These are phyloP conservation scores for Aquilaria yunnanensis DNA, from an alignment of 345 rosid genomes.

Conservation along the genomic window DNA sequence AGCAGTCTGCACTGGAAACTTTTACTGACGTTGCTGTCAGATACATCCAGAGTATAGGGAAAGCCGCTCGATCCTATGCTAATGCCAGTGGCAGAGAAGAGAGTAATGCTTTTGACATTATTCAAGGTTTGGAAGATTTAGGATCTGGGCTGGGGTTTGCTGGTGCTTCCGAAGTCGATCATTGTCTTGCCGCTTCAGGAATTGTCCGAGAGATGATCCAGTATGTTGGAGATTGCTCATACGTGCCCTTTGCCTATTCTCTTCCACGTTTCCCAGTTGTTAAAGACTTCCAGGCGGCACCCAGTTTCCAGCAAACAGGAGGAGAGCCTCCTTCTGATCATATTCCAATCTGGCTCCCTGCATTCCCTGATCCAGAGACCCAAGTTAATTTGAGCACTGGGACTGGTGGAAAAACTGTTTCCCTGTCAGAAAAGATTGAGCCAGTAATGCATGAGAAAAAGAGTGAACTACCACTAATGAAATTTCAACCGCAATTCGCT, in stretches of 20 bases:
- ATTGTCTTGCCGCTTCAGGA: conserved; percentile 60
- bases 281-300: conserved; percentile 35
- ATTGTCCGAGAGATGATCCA: conserved; percentile 50
- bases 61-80: conserved; percentile 45
- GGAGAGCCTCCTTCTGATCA: conserved; percentile 63
- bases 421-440: conserved; percentile 22
- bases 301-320: conserved; percentile 47
- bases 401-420: conserved; percentile 22
- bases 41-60: conserved; percentile 52
- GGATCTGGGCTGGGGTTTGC: conserved; percentile 52
- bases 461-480: conserved; percentile 26
- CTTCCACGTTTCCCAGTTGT: conserved; percentile 53
- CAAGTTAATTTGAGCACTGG: conserved; percentile 20
- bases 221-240: conserved; percentile 46
- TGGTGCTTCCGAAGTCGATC: conserved; percentile 49
- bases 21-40: conserved; percentile 49
- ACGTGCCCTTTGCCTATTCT: conserved; percentile 58
- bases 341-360: conserved; percentile 79
- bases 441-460: conserved; percentile 24
- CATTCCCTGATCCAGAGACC: conserved; percentile 50
- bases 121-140: conserved; percentile 70
- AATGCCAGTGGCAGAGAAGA: conserved; percentile 63
- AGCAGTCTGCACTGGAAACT: conserved; percentile 66
- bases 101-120: conserved; percentile 53
- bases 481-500: conserved; percentile 30